Evolutionary conservation across 1,284 basidiomycete genomes (phyloP).

Genomic region (Trametes polyzona): DNA sequence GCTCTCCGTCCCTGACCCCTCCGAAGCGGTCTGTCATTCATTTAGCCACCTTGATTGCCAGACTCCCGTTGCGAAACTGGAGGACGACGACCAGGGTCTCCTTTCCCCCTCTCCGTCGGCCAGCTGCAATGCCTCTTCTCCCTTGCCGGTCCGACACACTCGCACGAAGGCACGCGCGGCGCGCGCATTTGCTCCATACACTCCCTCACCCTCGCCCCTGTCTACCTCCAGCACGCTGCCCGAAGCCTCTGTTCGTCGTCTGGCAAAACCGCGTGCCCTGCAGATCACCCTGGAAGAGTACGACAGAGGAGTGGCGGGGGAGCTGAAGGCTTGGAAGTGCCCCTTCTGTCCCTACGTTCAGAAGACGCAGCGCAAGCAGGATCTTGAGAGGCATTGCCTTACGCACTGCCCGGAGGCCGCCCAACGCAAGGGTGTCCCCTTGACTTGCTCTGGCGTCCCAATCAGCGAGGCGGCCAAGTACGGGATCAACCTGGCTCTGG

Average conservation of each 20-base stretch:
- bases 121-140: too few relatives aligned
- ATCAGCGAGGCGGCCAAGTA: slow-evolving; percentile 11
- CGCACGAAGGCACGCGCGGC: background rate
- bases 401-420: slow-evolving; percentile 48
- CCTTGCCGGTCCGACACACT: background rate
- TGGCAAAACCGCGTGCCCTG: background rate
- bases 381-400: slow-evolving; percentile 55
- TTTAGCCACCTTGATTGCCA: too few relatives aligned
- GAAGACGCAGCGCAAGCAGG: slow-evolving; percentile 49
- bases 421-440: background rate
- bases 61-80: too few relatives aligned
- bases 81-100: too few relatives aligned
- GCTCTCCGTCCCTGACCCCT: too few relatives aligned
- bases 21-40: too few relatives aligned
- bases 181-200: background rate
- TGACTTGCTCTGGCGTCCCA: background rate
- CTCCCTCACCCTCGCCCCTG: background rate
- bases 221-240: background rate
- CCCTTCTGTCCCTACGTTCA: slow-evolving; percentile 27
- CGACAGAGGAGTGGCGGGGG: background rate
- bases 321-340: slow-evolving; percentile 5
- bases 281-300: background rate
- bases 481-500: background rate
- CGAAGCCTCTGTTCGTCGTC: background rate
- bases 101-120: too few relatives aligned